Evolutionary conservation across 345 rosid genomes (phyloP).

Genomic region (Aquilaria malaccensis): DNA sequence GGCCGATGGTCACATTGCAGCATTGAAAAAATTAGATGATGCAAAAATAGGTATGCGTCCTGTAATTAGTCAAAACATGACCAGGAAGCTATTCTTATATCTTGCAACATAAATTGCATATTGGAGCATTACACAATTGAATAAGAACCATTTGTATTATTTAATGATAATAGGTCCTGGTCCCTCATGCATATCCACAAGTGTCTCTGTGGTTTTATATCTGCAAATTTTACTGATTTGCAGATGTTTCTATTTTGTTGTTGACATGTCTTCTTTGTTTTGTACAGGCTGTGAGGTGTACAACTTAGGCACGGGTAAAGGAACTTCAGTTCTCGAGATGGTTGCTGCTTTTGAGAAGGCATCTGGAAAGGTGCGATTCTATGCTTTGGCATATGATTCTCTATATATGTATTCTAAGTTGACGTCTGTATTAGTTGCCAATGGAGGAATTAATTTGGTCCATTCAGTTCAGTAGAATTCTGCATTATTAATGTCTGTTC

Average conservation of each 20-base stretch:
- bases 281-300: conserved; percentile 80
- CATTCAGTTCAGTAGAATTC: neutral
- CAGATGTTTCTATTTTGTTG: neutral
- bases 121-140: too few species aligned
- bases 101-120: too few species aligned
- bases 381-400: too few species aligned
- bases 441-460: neutral
- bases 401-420: neutral
- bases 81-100: too few species aligned
- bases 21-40: conserved; percentile 58
- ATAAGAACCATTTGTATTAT: neutral
- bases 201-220: neutral
- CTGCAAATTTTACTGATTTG: too few species aligned
- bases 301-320: conserved; percentile 94
- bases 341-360: conserved; percentile 89
- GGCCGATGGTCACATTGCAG: conserved; percentile 97
- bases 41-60: conserved; percentile 47
- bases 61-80: neutral
- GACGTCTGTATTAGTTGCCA: neutral
- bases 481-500: neutral
- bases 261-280: neutral
- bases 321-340: conserved; percentile 97
- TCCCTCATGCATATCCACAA: neutral
- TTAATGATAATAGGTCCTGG: neutral
- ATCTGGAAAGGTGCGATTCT: conserved; percentile 61